These are phyloP conservation scores for Osmanthus fragrans DNA, from an alignment of 257 asterid species.

Conservation along the genomic window DNA sequence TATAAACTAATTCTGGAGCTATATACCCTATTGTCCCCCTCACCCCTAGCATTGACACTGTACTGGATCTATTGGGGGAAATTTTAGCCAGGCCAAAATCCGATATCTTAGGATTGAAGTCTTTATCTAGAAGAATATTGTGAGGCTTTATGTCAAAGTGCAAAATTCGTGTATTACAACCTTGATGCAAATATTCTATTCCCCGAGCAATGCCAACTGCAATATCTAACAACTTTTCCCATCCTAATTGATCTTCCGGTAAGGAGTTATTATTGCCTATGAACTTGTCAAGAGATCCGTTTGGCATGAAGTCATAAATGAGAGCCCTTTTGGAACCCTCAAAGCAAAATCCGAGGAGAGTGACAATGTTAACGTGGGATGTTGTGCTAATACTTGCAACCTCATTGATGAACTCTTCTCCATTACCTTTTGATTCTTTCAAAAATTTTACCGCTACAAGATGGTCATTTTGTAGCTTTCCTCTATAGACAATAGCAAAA, in stretches of 20 bases:
- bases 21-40: slow-evolving; percentile 37
- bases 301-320: slow-evolving; percentile 38
- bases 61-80: slow-evolving; percentile 22
- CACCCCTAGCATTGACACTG: slow-evolving; percentile 22
- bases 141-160: slow-evolving; percentile 44
- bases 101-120: slow-evolving; percentile 37
- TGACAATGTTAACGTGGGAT: slow-evolving; percentile 31
- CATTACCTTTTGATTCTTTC: slow-evolving; percentile 24
- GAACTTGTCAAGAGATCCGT: slow-evolving; percentile 36
- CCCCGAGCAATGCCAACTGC: slow-evolving; percentile 34
- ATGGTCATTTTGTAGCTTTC: slow-evolving; percentile 12
- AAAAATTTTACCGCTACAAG: slow-evolving; percentile 35
- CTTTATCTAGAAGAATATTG: slow-evolving; percentile 33
- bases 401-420: slow-evolving; percentile 36
- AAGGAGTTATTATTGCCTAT: neutral
- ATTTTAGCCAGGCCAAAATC: slow-evolving; percentile 37
- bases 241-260: slow-evolving; percentile 1
- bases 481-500: slow-evolving; percentile 28
- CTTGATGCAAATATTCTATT: slow-evolving; percentile 37
- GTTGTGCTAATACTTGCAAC: slow-evolving; percentile 32
- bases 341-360: slow-evolving; percentile 33
- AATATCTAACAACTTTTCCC: slow-evolving; percentile 24
- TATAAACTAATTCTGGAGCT: slow-evolving; percentile 31
- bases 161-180: slow-evolving; percentile 30
- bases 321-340: slow-evolving; percentile 32